Conservation (phyloP, 495 filamentous ascomycete genomes). For the Jackrogersella multiformis region DNA sequence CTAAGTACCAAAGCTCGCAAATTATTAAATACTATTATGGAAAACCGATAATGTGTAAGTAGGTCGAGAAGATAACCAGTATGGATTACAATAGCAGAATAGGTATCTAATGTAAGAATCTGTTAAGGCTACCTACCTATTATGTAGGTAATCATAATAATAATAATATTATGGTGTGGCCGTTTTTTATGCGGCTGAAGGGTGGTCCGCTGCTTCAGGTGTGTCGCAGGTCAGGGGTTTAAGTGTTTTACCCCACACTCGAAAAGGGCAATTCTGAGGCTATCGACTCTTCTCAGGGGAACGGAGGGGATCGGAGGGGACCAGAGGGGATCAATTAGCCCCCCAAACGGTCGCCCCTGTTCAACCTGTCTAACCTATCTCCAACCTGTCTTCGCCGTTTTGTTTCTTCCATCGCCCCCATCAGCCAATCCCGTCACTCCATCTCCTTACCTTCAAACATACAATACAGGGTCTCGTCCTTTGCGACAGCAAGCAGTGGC, state of each 20-base stretch:
- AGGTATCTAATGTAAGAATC: neutral
- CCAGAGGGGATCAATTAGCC: too few species aligned
- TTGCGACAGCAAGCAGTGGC: constrained; percentile 22
- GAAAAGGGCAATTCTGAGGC: constrained; percentile 31
- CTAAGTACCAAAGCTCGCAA: too few species aligned
- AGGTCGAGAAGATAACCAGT: too few species aligned
- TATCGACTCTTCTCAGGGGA: constrained; percentile 27
- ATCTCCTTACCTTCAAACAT: constrained; percentile 51
- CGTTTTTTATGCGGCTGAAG: constrained; percentile 40
- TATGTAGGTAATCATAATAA: too few species aligned
- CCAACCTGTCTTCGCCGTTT: constrained; percentile 4
- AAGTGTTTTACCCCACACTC: constrained; percentile 45
- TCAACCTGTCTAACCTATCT: neutral
- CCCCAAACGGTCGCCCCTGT: constrained; percentile 23
- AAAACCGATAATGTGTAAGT: too few species aligned
- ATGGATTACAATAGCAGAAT: neutral
- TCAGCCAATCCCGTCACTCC: constrained; percentile 46
- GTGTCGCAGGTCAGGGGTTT: constrained; percentile 60
- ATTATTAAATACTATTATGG: too few species aligned
- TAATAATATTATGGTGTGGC: constrained; percentile 20
- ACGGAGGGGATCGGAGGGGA: too few species aligned
- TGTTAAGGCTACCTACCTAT: neutral
- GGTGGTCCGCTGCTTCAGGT: constrained; percentile 53
- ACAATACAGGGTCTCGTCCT: constrained; percentile 44
- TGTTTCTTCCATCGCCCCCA: constrained; percentile 29